These are phyloP conservation scores for Penicillium palitans DNA, from an alignment of 2,329 filamentous ascomycete species.

Conservation along the genomic window DNA sequence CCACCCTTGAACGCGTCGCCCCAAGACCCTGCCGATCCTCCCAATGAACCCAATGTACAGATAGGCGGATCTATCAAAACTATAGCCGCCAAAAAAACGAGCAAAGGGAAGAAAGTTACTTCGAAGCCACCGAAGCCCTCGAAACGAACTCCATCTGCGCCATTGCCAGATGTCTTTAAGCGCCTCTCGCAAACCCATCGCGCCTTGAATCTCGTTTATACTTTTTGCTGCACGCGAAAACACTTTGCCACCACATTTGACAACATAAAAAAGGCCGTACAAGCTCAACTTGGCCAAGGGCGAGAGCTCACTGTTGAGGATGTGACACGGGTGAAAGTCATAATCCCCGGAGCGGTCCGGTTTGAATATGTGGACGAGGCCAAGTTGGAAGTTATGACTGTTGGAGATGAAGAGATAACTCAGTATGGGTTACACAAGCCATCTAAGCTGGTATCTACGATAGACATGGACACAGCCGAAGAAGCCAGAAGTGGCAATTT, in stretches of 20 bases:
- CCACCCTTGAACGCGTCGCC: slow-evolving; percentile 20
- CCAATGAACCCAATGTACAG: not conserved
- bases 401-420: slow-evolving; percentile 57
- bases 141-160: slow-evolving; percentile 42
- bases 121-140: slow-evolving; percentile 15
- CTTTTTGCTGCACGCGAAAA: slow-evolving; percentile 90
- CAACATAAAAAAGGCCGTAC: slow-evolving; percentile 80
- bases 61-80: not conserved
- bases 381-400: slow-evolving; percentile 76
- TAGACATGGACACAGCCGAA: slow-evolving; percentile 23
- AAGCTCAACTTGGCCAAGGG: slow-evolving; percentile 68
- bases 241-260: slow-evolving; percentile 90
- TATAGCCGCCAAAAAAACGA: slow-evolving; percentile 5
- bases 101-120: slow-evolving; percentile 8
- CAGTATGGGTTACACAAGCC: slow-evolving; percentile 60
- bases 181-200: slow-evolving; percentile 73
- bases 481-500: slow-evolving; percentile 35
- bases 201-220: slow-evolving; percentile 89
- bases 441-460: slow-evolving; percentile 37
- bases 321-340: slow-evolving; percentile 74
- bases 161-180: slow-evolving; percentile 76
- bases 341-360: slow-evolving; percentile 75
- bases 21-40: not conserved
- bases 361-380: slow-evolving; percentile 86
- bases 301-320: slow-evolving; percentile 70